These are phyloP conservation scores for Verbascum thapsus DNA, from an alignment of 257 asterid genomes.

Conservation along the genomic window DNA sequence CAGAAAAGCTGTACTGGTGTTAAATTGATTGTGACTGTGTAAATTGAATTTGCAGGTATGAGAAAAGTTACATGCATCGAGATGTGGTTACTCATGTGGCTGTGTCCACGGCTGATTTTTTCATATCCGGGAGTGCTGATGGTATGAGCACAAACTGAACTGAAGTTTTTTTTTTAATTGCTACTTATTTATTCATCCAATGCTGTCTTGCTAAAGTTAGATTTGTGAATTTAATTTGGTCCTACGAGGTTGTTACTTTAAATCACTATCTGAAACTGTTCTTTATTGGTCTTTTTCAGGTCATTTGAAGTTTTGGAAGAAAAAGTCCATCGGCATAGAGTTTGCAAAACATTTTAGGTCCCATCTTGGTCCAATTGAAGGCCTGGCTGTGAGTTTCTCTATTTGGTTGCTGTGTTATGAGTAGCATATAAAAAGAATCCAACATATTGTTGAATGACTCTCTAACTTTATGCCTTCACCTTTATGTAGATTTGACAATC, in stretches of 20 bases:
- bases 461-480: constrained; percentile 10
- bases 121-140: constrained; percentile 87
- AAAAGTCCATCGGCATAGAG: constrained; percentile 78
- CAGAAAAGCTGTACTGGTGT: background rate
- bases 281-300: constrained; percentile 48
- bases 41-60: constrained; percentile 69
- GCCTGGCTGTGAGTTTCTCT: constrained; percentile 76
- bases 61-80: constrained; percentile 98
- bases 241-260: constrained; percentile 3
- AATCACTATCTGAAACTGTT: constrained; percentile 11
- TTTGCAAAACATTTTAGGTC: constrained; percentile 98
- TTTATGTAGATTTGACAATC: constrained; percentile 6
- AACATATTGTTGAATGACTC: constrained; percentile 8
- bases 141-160: constrained; percentile 54
- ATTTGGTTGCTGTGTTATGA: constrained; percentile 10
- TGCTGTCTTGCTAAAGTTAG: constrained; percentile 1
- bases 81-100: constrained; percentile 98
- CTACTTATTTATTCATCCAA: constrained; percentile 6
- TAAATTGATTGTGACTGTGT: constrained; percentile 22
- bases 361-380: constrained; percentile 98
- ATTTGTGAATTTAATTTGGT: constrained; percentile 14
- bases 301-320: constrained; percentile 97
- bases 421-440: too few relatives aligned
- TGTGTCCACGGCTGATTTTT: constrained; percentile 91
- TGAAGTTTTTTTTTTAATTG: background rate